Evolutionary conservation across 108 stramenopile genomes (phyloP), one percentile per base, ranked within the genome.

Genomic region (Nitzschia palea): DNA sequence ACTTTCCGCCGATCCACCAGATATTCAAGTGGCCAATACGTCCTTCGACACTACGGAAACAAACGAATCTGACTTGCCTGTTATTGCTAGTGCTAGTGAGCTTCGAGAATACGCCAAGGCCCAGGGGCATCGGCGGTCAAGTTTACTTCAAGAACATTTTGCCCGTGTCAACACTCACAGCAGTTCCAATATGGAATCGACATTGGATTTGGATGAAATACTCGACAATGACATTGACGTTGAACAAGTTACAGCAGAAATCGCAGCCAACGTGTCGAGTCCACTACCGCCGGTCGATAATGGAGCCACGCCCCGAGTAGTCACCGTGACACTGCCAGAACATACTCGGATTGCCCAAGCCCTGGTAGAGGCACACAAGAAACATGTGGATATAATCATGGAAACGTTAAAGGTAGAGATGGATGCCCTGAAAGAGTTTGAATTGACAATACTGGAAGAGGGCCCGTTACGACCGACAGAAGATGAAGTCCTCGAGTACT

Each of bases 401-500:
- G 80, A 74, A 66, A 82, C 74, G 6, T 64, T 94, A 22, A 60
- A 83, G 17, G 66, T 74, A 27, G 93, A 94, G 77, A 94, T 90
- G 86, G 82, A 94, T 53, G 64, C 88, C 20, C 51, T 94, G 10
- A 54, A 78, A 26, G 87, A 88, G 37, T 82, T 94, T 73, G 88
- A 90, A 65, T 12, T 63, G 40, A 40, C 80, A 18, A 44, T 86
- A 56, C 68, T 85, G 35, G 73, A 81, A 33, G 54, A 83, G 34
- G 74, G 74, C 5, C 55, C 63, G 8, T 40, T 47, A 15, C 67
- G 83, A 32, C 78, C 86, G 10, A 77, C 81, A 0, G 88, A 90
- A 73, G 89, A 89, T 10, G 84, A 90, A 74, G 89, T 94, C 20
- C 72, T 87, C 44, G 81, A 86, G 55, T 94, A 94, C 62, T 90